Evolutionary conservation across 2,329 filamentous ascomycete species (phyloP), one percentile per base, ranked within the genome.

Genomic region (Hymenoscyphus occultus): DNA sequence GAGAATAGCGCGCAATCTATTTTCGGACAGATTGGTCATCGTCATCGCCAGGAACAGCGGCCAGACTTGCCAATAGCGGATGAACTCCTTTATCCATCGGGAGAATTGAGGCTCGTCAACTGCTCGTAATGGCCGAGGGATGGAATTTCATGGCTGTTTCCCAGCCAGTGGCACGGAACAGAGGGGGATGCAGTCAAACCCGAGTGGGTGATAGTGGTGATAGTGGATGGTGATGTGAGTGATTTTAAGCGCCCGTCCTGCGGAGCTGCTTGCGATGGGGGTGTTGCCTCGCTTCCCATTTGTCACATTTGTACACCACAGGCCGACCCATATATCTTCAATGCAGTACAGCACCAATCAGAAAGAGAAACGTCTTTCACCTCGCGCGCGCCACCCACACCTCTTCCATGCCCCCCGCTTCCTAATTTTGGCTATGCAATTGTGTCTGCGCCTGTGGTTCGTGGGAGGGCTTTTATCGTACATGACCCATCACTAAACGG

Each of bases 331-430:
- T 35, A n/a, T 14, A 39, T 56, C 14, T 62, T 56, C 60, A 45
- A 57, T 64, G 62, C 58, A 45, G 16, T 22, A 14, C 32, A 54
- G 45, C 58, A 32, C 62, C 62, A 64, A 64, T 60, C n/a, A 64
- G 45, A 42, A 7, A 12, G 19, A 22, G 31, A 10, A 39, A 40
- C 48, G 56, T 32, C 28, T n/a, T 60, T 56, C 62, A 48, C 28
- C 58, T 64, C 62, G 62, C 62, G 62, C 62, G 62, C 62, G 62
- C 62, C 62, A 64, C 57, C 62, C 58, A 64, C 62, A 64, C 58
- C 62, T 60, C 58, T 58, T 31, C 45, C 19, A 12, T n/a, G 19
- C 19, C 4, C 39, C 62, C 35, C 45, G 22, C 35, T 56, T 56
- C 19, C 51, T 61, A 60, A 64, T 60, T 60, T 64, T 64, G 62